Base-by-base conservation (phyloP, 345 rosid genomes). In the Aegle marmelos region DNA sequence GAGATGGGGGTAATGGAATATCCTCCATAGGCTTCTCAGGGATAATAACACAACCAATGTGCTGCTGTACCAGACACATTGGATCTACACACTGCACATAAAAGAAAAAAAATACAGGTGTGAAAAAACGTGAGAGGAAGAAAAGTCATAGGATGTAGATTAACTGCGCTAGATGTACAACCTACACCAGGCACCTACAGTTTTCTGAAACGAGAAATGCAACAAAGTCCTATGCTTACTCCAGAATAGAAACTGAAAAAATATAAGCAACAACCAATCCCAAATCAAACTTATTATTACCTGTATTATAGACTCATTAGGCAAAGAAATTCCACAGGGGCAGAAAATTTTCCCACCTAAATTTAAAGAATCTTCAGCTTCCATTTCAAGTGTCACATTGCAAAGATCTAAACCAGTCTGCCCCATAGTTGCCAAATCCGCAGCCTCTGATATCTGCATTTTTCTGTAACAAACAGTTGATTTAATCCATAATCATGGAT, bases 71-170 rank as follows among this genome's bases (percentile, higher is more conserved):
- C 61, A 53, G 79, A 56, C 88, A 85, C 25, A 14, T 70, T 22
- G 84, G 86, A 79, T 76, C 88, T 33, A 30, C 68, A 62, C 88
- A 85, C 88, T 85, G 86, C 78, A 81, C 37, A 70, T 31, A 61
- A 67, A 41, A 68, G 73, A 79, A 65, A 68, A 76, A 79, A 65
- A 45, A 53, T n/a, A 17, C 37, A 17, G 9, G 41, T 21, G 68
- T 30, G 57, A 50, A 73, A 56, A 37, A 54, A 53, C 30, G 28
- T 74, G 21, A 62, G 28, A 30, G 1, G 13, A 48, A 76, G 34
- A 22, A 62, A 22, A 76, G 67, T 33, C 24, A 75, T 31, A 64
- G 25, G 25, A 58, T 62, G 34, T 33, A 41, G 14, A 63, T 75
- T 30, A 64, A 50, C 62, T 7, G 13, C 10, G 45, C 70, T 64